Conservation (phyloP, 108 stramenopile species). For the Stephanodiscus triporus region DNA sequence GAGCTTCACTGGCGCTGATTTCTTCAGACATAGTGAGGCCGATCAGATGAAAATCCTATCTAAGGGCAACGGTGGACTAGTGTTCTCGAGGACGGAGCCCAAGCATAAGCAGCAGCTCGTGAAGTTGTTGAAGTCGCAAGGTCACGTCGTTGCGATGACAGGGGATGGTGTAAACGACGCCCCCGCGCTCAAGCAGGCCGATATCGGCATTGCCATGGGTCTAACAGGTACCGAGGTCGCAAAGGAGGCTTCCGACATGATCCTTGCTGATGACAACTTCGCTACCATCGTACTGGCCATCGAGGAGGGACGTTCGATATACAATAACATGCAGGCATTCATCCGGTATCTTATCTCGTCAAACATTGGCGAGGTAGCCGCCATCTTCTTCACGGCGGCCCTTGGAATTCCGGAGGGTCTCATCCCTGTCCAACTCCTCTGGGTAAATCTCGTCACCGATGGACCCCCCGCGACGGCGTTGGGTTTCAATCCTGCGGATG, state of each 20-base stretch:
- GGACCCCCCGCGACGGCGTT: constrained; percentile 98
- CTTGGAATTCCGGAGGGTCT: constrained; percentile 95
- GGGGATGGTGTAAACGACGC: constrained; percentile 98
- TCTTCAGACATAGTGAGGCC: constrained; percentile 42
- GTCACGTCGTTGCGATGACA: constrained; percentile 89
- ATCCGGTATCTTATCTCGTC: constrained; percentile 97
- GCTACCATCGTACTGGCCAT: constrained; percentile 98
- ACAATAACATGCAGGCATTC: constrained; percentile 98
- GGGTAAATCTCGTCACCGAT: constrained; percentile 99
- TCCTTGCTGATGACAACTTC: constrained; percentile 99
- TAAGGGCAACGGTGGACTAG: constrained; percentile 56
- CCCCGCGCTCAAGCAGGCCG: constrained; percentile 91
- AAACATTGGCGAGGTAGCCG: constrained; percentile 97
- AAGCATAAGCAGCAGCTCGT: constrained; percentile 86
- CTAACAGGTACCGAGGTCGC: constrained; percentile 97
- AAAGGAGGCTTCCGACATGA: constrained; percentile 98
- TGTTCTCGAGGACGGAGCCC: constrained; percentile 76
- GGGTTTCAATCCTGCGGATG: constrained; percentile 91
- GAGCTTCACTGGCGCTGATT: constrained; percentile 53
- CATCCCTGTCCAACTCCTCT: constrained; percentile 99
- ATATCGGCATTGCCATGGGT: constrained; percentile 95
- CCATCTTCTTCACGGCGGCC: constrained; percentile 93
- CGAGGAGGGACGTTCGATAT: constrained; percentile 97
- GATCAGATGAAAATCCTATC: constrained; percentile 39
- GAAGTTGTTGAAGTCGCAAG: constrained; percentile 70